Evolutionary conservation across 805 yeast species (phyloP).

Genomic region (Metschnikowia continentalis): DNA sequence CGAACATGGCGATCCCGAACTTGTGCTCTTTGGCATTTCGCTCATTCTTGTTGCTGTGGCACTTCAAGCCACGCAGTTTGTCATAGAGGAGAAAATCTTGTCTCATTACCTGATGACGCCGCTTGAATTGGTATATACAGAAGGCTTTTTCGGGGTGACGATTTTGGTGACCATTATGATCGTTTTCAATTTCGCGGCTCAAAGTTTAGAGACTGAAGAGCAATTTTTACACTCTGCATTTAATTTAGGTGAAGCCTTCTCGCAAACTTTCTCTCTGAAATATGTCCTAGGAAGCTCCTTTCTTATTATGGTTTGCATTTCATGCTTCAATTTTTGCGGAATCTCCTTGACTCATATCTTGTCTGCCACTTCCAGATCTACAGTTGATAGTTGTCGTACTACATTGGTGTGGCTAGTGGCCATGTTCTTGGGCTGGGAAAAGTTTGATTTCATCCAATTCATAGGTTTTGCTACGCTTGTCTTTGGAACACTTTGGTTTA

Average conservation of each 20-base stretch:
- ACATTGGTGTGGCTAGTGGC: conserved; percentile 73
- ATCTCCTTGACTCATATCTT: conserved; percentile 59
- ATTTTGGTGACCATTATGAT: conserved; percentile 45
- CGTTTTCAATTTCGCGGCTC: conserved; percentile 39
- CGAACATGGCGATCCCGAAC: conserved; percentile 16
- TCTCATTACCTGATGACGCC: conserved; percentile 53
- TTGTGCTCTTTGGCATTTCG: conserved; percentile 51
- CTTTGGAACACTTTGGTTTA: conserved; percentile 69
- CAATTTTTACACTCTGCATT: conserved; percentile 47
- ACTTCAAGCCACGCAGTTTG: conserved; percentile 75
- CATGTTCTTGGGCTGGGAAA: conserved; percentile 69
- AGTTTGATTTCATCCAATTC: conserved; percentile 56
- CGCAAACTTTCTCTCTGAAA: conserved; percentile 42
- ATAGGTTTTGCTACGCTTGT: conserved; percentile 62
- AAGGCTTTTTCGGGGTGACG: conserved; percentile 62
- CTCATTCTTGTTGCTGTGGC: conserved; percentile 58
- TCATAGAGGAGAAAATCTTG: conserved; percentile 68
- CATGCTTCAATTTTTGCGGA: conserved; percentile 70
- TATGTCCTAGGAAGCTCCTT: conserved; percentile 51
- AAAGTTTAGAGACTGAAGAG: conserved; percentile 25
- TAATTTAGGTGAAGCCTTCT: conserved; percentile 49
- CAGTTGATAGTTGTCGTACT: conserved; percentile 75
- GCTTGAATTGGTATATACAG: conserved; percentile 63
- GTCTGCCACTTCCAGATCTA: conserved; percentile 75
- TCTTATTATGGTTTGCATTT: conserved; percentile 67